Percentiles rank a stretch among this genome's conserved stretches.
Evolutionary conservation across 371 early-diverging fungal species (phyloP).

Genomic region (Lichtheimia ornata): DNA sequence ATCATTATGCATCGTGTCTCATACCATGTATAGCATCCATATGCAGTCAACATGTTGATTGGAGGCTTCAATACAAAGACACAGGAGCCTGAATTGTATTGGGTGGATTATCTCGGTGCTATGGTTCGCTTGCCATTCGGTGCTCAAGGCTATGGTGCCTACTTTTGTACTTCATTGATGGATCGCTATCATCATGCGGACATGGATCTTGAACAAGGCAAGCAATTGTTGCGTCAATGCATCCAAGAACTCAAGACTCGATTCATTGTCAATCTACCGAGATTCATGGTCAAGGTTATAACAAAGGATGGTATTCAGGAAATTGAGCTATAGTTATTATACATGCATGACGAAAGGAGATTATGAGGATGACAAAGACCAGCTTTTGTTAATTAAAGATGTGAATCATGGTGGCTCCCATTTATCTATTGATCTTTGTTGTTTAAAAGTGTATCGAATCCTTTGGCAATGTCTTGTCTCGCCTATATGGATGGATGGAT

Average conservation of each 20-base stretch:
- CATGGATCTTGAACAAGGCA: slow-evolving; percentile 83
- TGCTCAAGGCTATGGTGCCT: slow-evolving; percentile 92
- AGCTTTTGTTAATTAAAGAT: too few relatives aligned
- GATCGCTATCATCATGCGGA: slow-evolving; percentile 91
- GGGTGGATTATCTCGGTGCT: slow-evolving; percentile 92
- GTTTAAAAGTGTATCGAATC: slow-evolving; percentile 23
- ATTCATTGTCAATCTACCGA: slow-evolving; percentile 84
- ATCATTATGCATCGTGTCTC: not conserved
- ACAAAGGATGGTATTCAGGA: slow-evolving; percentile 84
- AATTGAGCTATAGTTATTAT: slow-evolving; percentile 41
- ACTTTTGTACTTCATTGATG: slow-evolving; percentile 90
- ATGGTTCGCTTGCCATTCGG: slow-evolving; percentile 84
- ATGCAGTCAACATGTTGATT: slow-evolving; percentile 88
- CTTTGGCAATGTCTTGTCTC: slow-evolving; percentile 25
- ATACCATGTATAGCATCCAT: slow-evolving; percentile 66
- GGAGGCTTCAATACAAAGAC: slow-evolving; percentile 83
- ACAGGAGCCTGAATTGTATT: slow-evolving; percentile 78
- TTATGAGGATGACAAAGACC: too few relatives aligned
- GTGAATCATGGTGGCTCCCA: not conserved
- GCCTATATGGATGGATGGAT: slow-evolving; percentile 14
- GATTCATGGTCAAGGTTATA: slow-evolving; percentile 82
- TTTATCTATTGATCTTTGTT: slow-evolving; percentile 3
- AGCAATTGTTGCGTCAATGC: slow-evolving; percentile 81
- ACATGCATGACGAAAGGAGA: too few relatives aligned
- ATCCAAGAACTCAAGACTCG: slow-evolving; percentile 84